Base-by-base conservation (phyloP, 2,329 filamentous ascomycete species). In the Penicillium concentricum region DNA sequence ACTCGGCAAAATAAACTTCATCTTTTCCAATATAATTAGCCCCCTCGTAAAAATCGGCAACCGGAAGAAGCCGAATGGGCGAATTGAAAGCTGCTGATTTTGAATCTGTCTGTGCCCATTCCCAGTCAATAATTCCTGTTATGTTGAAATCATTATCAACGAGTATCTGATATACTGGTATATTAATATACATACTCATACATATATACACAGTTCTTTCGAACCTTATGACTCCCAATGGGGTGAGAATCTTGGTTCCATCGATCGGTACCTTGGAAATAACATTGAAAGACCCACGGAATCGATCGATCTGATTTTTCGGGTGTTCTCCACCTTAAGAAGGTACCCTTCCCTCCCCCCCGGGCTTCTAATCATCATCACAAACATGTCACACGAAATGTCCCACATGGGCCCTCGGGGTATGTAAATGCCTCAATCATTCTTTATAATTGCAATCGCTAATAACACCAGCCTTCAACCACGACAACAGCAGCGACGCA, bases 391-490 rank as follows among this genome's bases (percentile, higher is more conserved):
- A 20, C 68, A 77, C 62, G 68, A 77, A 69, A 74, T 79, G 74
- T 74, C 74, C 56, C 69, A 74, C 57, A 70, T 76, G 63, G 76
- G 74, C 64, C 65, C 66, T 57, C 62, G 72, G 65, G 74, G 74
- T 45, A 45, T 10, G 43, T 76, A 69, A 69, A 60, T 10, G 66
- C 61, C 22, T 34, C 37, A 34, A 55, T 63, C 5, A 1, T 51
- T 54, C 54, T 39, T 34, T 32, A 32, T 13, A 16, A 38, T 42
- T 6, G 9, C 24, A 20, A 42, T 44, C 15, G 10, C 53, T 54
- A 41, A 60, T 26, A 22, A 24, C 7, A 22, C 6, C 24, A 92
- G 90, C 88, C 75, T 91, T 93, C 79, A 90, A 87, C 75, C 87
- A 91, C 73, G 82, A 82, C 57, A 81, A 87, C 64, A 85, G 84